Base-by-base conservation (phyloP, 352 stramenopile genomes). In the Pythium grandisporangium region DNA sequence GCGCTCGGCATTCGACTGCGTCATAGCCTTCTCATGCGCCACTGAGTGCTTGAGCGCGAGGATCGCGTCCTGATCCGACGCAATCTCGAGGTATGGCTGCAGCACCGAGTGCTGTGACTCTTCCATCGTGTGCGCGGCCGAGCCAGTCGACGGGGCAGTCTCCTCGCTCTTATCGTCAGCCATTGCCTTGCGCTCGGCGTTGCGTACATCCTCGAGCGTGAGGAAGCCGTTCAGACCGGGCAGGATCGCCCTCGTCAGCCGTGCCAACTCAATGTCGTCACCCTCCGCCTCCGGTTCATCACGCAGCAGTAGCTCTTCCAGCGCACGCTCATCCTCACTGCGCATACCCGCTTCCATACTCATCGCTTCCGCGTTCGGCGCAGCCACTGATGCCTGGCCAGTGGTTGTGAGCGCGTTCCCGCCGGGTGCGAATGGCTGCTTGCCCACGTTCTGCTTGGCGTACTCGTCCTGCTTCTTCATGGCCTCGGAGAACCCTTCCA, bases 401-500 rank as follows among this genome's bases (percentile, higher is more conserved):
- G 69, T 10, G 30, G 56, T 60, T 7, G 64, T 64, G 30, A 92
- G 53, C 17, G 71, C 80, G 26, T 85, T 49, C 16, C 76, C 76
- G 22, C 76, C 77, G 8, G 74, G 76, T 1, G 59, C 61, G 38
- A 86, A 87, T 8, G 74, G 76, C 36, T 74, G 76, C 51, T 90
- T 90, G 36, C 66, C 83, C 52, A 84, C 84, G 51, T 75, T 85
- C 22, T 80, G 76, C 37, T 77, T 63, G 19, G 71, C 75, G 45
- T 93, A 89, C 46, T 88, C 73, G 60, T 87, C 67, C 56, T 88
- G 72, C 33, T 82, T 83, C 33, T 62, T 79, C 39, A 85, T 54
- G 6, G 71, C 71, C 42, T 68, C 80, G 13, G 67, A 71, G 42
- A 88, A 84, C 21, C 62, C 69, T 39, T 77, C 52, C 27, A 75